Base-by-base conservation (phyloP, 192 early-diverging fungal species). In the Dissophora globulifera region DNA sequence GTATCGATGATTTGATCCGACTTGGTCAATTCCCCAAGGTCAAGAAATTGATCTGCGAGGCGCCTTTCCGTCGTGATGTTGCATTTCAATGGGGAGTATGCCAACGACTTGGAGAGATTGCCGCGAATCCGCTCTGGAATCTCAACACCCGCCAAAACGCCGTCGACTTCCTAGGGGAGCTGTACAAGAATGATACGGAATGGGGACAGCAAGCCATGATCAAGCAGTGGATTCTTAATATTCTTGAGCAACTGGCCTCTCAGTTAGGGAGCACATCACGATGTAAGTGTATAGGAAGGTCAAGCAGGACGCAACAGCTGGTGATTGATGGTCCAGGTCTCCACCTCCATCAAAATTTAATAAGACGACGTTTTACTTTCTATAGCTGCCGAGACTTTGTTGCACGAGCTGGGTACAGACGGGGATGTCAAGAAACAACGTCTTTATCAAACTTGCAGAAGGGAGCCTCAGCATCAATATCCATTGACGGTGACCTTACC, bases 181-280 rank as follows among this genome's bases (percentile, higher is more conserved):
- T 56, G 0, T 56, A 56, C 26, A 8, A 29, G 13, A 12, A 42
- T 13, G 54, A 42, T 25, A 4, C 3, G 9, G 54, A 12, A 4
- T 56, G 54, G 54, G 54, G 54, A 3, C n/a, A 56, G 5, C 12
- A 7, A 3, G 16, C 54, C 7, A 23, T 6, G 0, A 56, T 56
- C 38, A 56, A 56, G 38, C 0, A 4, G 0, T 56, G 13, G 10
- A 56, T 56, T 25, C 19, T 56, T 3, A 40, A 56, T 8, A 56
- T 56, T 25, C 54, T 56, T 3, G 26, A 23, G 35, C 54, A 56
- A 9, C 20, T 56, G 54, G n/a, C n/a, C n/a, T n/a, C n/a, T n/a
- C n/a, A n/a, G n/a, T n/a, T n/a, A n/a, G n/a, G n/a, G n/a, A n/a
- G n/a, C n/a, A n/a, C n/a, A n/a, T n/a, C n/a, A n/a, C n/a, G n/a